Conservation (phyloP, 2,329 filamentous ascomycete genomes). For the Claviceps pusilla region DNA sequence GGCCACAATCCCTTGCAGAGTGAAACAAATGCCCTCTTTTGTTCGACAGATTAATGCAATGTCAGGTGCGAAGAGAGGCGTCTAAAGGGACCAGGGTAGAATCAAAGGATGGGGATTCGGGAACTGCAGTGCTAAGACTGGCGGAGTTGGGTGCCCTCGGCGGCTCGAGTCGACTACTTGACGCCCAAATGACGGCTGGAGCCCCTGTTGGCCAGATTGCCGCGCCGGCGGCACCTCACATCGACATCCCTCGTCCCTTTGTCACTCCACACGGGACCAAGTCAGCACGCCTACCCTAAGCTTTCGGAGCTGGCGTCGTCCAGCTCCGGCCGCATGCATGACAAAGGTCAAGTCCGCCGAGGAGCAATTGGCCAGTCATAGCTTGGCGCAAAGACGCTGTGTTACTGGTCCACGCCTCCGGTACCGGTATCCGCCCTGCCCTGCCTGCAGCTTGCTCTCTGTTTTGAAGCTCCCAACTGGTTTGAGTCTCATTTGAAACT, state of each 20-base stretch:
- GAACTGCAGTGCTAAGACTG: no score
- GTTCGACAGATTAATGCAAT: neutral
- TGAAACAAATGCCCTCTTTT: neutral
- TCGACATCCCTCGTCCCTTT: no score
- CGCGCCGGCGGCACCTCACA: neutral
- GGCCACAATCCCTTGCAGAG: neutral
- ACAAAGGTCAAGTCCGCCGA: no score
- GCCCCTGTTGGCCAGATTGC: constrained; percentile 1
- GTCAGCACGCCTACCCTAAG: neutral
- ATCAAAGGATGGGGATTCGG: no score
- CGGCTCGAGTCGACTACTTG: neutral
- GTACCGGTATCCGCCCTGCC: constrained; percentile 1
- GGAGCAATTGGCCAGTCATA: neutral
- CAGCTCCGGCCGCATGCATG: no score
- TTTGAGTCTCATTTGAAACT: neutral
- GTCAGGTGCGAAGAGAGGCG: neutral
- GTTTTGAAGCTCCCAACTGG: neutral
- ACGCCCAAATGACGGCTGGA: neutral
- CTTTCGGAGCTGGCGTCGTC: neutral
- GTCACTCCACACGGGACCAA: no score
- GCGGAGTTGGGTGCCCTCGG: no score
- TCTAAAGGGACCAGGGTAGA: neutral
- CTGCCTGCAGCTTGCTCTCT: no score
- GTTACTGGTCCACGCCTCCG: constrained; percentile 2
- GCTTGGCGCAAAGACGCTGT: neutral